Base-by-base conservation (phyloP, 805 yeast species). In the Kazachstania bromeliacearum region DNA sequence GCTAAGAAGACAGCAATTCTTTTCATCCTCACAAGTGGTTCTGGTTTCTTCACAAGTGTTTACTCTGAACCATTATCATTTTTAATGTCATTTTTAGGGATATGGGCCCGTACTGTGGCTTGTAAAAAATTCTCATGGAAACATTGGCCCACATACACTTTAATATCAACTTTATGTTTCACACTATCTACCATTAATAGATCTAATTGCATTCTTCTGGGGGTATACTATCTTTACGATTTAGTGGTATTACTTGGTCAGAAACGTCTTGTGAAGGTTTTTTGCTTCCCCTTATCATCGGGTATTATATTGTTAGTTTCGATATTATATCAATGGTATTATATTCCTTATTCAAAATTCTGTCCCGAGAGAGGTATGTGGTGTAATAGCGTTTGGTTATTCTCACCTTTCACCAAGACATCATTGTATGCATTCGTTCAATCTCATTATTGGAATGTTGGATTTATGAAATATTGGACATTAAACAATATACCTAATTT, bases 401-500 rank as follows among this genome's bases (percentile, higher is more conserved):
- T 24, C 39, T 40, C 9, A 13, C 33, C 34, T 10, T 7, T 57
- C 6, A 48, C 60, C 2, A 44, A 31, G 17, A 27, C 29, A 5
- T 70, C 79, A 16, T 63, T 89, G 10, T 77, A 77, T 47, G 56
- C 72, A 3, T 84, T 68, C 55, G 82, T 94, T 5, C 98, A 92
- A 58, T 40, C 60, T 1, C 67, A 75, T 44, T 87, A 89, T 56
- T 92, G 98, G 98, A 72, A 77, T 46, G 70, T 67, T 30, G 97
- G 98, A 0, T 74, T 88, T 35, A 57, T 92, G 38, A 65, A 60
- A 28, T 92, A 92, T 59, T 92, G 96, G 89, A 80, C 92, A 0
- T 40, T 67, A 0, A 76, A 75, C 50, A 89, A 92, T 49, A 57
- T 84, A 6, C 95, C 96, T 8, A 83, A 88, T 57, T 89, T 92